These are phyloP conservation scores for Cetradonia linearis DNA, from an alignment of 495 filamentous ascomycete species.

Conservation along the genomic window DNA sequence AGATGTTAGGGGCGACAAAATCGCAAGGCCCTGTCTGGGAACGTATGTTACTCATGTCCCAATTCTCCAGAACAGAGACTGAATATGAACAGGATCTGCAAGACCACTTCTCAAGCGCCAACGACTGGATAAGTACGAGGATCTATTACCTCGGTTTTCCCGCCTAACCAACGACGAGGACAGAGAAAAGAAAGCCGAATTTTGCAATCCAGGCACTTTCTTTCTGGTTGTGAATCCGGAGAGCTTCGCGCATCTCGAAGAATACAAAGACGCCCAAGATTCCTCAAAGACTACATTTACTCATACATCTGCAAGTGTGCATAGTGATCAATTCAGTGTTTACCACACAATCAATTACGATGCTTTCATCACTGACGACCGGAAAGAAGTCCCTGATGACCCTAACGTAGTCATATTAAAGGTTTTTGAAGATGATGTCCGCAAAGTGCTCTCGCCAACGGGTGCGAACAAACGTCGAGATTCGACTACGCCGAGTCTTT, in stretches of 20 bases:
- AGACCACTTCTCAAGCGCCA: conserved; percentile 20
- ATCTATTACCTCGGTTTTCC: conserved; percentile 43
- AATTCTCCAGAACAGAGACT: background rate
- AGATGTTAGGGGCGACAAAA: conserved; percentile 30
- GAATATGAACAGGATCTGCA: conserved; percentile 15
- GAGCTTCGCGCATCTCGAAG: conserved; percentile 45
- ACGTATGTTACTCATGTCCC: conserved; percentile 4
- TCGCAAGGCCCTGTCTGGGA: conserved; percentile 15
- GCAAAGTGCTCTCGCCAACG: conserved; percentile 25
- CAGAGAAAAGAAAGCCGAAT: conserved; percentile 47
- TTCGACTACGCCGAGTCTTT: conserved; percentile 13
- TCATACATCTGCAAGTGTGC: background rate
- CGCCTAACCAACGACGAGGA: conserved; percentile 50
- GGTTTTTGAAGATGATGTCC: conserved; percentile 39
- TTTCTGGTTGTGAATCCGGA: conserved; percentile 45
- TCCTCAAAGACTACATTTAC: conserved; percentile 7
- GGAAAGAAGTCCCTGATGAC: conserved; percentile 12
- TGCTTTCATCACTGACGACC: background rate
- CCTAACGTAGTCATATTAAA: conserved; percentile 20
- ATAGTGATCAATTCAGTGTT: background rate
- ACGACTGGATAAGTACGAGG: conserved; percentile 29
- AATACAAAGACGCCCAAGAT: conserved; percentile 36
- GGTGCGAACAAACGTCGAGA: conserved; percentile 1
- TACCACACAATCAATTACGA: conserved; percentile 3
- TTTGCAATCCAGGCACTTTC: conserved; percentile 44